These are phyloP conservation scores for Fusarium chaquense DNA, from an alignment of 2,329 filamentous ascomycete genomes.

Conservation along the genomic window DNA sequence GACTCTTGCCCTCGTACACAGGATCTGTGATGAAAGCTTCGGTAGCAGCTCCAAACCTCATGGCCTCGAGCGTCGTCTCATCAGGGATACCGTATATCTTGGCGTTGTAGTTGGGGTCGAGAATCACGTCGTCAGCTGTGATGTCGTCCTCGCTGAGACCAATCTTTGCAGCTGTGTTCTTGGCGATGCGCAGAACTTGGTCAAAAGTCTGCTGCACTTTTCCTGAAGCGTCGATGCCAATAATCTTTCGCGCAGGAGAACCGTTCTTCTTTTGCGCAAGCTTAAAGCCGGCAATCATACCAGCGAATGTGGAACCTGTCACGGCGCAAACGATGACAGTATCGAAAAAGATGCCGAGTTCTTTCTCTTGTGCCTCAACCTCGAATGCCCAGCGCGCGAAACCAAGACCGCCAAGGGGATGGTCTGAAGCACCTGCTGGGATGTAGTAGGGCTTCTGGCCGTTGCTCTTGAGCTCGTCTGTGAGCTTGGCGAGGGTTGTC, in stretches of 20 bases:
- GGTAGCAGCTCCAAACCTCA: constrained; percentile 74
- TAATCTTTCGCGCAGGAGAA: constrained; percentile 63
- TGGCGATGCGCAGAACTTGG: constrained; percentile 75
- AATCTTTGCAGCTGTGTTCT: constrained; percentile 71
- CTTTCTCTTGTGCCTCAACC: constrained; percentile 71
- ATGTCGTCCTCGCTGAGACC: constrained; percentile 71
- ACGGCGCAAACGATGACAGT: constrained; percentile 77
- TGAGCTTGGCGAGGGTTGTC: constrained; percentile 65
- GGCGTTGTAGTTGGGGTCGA: constrained; percentile 73
- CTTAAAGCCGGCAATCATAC: constrained; percentile 80
- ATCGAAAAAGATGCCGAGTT: constrained; percentile 73
- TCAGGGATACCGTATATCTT: constrained; percentile 77
- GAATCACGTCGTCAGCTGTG: constrained; percentile 69
- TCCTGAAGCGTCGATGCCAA: constrained; percentile 71
- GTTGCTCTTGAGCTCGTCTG: constrained; percentile 62
- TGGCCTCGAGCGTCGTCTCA: constrained; percentile 73
- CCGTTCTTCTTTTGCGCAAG: constrained; percentile 63
- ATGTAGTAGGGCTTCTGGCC: constrained; percentile 78
- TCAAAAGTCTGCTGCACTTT: constrained; percentile 67
- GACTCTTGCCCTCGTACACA: constrained; percentile 81
- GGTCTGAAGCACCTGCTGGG: constrained; percentile 77
- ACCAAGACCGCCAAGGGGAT: constrained; percentile 76
- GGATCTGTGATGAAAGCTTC: constrained; percentile 82
- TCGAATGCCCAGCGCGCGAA: constrained; percentile 80
- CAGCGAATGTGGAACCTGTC: constrained; percentile 77